A percentile compares a stretch with the other conserved stretches of the same genome.
These are phyloP conservation scores for Ilyonectria robusta DNA, from an alignment of 2,329 filamentous ascomycete genomes.

Conservation along the genomic window DNA sequence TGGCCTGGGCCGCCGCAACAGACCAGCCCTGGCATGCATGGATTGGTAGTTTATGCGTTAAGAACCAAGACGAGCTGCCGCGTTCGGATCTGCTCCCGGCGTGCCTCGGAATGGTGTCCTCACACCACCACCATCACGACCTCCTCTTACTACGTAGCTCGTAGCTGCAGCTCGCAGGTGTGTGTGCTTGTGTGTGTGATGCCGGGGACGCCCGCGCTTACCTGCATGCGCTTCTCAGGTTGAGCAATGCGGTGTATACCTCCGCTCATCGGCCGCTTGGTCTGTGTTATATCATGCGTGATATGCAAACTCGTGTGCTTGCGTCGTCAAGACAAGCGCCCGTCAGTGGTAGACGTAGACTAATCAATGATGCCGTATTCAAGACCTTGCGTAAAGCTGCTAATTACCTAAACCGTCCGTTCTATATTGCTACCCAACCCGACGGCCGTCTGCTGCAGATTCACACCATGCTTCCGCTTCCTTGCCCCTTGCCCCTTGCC, in stretches of 20 bases:
- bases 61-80: no score
- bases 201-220: neutral
- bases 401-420: conserved; percentile 13
- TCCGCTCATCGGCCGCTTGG: neutral
- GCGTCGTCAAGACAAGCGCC: neutral
- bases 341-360: neutral
- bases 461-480: conserved; percentile 1
- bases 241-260: neutral
- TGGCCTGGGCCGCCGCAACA: no score
- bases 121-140: no score
- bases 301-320: neutral
- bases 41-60: no score
- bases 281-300: neutral
- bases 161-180: neutral
- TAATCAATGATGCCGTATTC: conserved; percentile 1
- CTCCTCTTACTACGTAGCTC: no score
- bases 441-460: conserved; percentile 2
- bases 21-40: no score
- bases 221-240: conserved; percentile 12
- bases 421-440: conserved; percentile 26
- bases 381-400: conserved; percentile 19
- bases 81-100: no score
- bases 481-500: neutral
- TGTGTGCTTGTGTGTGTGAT: neutral
- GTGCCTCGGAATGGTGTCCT: no score